These are phyloP conservation scores for Candida sojae DNA, from an alignment of 1,139 yeast genomes.

Conservation along the genomic window DNA sequence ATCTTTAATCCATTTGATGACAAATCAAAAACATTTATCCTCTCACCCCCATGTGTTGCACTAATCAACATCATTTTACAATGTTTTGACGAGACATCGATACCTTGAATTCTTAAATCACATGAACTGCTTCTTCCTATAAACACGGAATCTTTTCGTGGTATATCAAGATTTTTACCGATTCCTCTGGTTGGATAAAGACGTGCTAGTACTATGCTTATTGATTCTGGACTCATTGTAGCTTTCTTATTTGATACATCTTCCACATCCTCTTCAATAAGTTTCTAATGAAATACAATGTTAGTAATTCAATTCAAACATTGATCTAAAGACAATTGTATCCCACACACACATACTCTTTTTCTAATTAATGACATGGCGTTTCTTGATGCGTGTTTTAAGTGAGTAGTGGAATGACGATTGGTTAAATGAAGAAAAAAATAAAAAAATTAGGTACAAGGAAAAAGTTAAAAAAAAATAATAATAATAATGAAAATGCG, in stretches of 20 bases:
- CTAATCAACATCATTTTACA: conserved; percentile 48
- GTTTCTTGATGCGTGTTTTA: background rate
- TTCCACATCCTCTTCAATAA: conserved; percentile 1
- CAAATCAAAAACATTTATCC: conserved; percentile 54
- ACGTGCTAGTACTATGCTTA: conserved; percentile 26
- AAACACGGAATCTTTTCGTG: conserved; percentile 32
- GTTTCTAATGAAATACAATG: conserved; percentile 6
- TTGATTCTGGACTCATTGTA: background rate
- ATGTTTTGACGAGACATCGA: conserved; percentile 69
- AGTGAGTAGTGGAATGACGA: background rate
- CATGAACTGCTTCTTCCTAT: conserved; percentile 68
- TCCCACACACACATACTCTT: conserved; percentile 33
- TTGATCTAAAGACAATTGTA: background rate
- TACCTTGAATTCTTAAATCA: conserved; percentile 55
- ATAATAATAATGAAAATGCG: no score
- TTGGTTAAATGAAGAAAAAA: background rate
- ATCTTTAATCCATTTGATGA: conserved; percentile 71
- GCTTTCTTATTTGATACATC: conserved; percentile 3
- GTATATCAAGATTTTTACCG: conserved; percentile 34
- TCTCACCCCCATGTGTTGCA: conserved; percentile 31
- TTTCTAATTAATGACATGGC: conserved; percentile 40
- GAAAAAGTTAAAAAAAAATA: no score
- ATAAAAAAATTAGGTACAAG: background rate
- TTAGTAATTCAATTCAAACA: conserved; percentile 3
- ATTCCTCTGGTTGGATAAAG: conserved; percentile 34